Percentiles rank a stretch among this genome's conserved stretches.
Conservation (phyloP, 768 basidiomycete species). For the Megacollybia marginata region DNA sequence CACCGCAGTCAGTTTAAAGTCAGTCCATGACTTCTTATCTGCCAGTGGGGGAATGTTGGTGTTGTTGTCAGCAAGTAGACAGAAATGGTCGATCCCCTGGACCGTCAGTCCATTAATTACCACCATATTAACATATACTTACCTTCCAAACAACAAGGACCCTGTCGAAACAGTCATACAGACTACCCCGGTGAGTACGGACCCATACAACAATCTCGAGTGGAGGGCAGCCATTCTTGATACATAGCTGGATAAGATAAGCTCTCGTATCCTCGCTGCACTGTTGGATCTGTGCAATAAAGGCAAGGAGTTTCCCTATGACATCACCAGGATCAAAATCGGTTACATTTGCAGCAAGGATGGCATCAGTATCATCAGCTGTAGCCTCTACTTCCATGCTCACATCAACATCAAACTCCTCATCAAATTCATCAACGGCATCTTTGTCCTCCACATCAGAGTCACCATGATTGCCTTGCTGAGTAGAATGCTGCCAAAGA, state of each 20-base stretch:
- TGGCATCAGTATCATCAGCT: conserved; percentile 3
- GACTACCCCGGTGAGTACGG: conserved; percentile 11
- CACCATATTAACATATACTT: neutral
- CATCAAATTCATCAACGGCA: conserved; percentile 8
- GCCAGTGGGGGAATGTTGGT: neutral
- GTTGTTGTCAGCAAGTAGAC: conserved; percentile 1
- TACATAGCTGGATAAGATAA: conserved; percentile 4
- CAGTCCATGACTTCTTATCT: neutral
- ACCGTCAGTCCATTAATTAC: neutral
- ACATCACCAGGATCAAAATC: conserved; percentile 12
- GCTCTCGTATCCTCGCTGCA: conserved; percentile 3
- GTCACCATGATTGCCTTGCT: too few species aligned
- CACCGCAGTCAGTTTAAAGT: neutral
- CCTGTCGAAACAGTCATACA: conserved; percentile 7
- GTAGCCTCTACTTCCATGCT: conserved; percentile 6
- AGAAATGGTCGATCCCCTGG: conserved; percentile 4
- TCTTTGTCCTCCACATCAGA: too few species aligned
- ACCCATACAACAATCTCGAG: conserved; percentile 10
- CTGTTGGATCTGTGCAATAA: conserved; percentile 8
- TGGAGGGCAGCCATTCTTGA: neutral
- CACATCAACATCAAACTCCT: conserved; percentile 9
- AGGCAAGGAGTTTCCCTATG: conserved; percentile 12
- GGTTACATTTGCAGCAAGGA: conserved; percentile 3
- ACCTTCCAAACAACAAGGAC: neutral
- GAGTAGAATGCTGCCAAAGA: too few species aligned